phyloP scores from a whole-genome alignment of 345 rosid genomes.

The Psidium friedrichsthalianum region DNA sequence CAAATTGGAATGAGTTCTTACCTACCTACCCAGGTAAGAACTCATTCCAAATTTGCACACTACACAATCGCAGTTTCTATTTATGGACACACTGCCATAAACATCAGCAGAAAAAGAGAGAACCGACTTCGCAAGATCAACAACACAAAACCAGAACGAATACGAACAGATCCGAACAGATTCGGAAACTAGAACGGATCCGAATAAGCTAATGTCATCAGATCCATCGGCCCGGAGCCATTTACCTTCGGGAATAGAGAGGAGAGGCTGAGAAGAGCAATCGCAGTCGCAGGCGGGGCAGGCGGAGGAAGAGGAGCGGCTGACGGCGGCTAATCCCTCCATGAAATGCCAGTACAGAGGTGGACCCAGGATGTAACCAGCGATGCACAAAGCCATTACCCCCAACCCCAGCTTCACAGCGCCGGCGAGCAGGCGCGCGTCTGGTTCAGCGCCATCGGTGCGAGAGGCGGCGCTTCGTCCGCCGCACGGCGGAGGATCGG shows the following conservation, averaged over 20 bases:
- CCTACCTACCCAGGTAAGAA: not conserved
- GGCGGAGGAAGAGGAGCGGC: slow-evolving; percentile 12
- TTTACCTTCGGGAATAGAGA: slow-evolving; percentile 54
- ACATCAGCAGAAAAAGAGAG: not conserved
- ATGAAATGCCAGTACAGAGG: slow-evolving; percentile 87
- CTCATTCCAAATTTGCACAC: not conserved
- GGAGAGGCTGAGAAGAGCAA: slow-evolving; percentile 72
- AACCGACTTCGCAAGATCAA: not conserved
- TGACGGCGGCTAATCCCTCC: slow-evolving; percentile 52
- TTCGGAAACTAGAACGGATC: not conserved
- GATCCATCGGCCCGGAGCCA: not conserved
- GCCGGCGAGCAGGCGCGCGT: slow-evolving; percentile 22
- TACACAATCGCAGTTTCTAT: not conserved
- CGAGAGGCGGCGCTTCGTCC: not conserved
- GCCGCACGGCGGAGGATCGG: not conserved
- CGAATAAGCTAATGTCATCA: not conserved
- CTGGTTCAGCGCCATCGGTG: slow-evolving; percentile 38
- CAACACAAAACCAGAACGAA: not conserved
- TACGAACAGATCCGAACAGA: not conserved
- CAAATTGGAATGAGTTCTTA: not conserved
- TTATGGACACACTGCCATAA: not conserved
- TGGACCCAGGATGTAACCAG: slow-evolving; percentile 71
- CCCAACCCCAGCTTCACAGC: slow-evolving; percentile 30
- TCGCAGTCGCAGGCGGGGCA: slow-evolving; percentile 46
- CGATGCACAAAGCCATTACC: slow-evolving; percentile 51